Evolutionary conservation across 192 early-diverging fungal genomes (phyloP), one percentile per base, ranked within the genome.

Genomic region (Backusella westeae): DNA sequence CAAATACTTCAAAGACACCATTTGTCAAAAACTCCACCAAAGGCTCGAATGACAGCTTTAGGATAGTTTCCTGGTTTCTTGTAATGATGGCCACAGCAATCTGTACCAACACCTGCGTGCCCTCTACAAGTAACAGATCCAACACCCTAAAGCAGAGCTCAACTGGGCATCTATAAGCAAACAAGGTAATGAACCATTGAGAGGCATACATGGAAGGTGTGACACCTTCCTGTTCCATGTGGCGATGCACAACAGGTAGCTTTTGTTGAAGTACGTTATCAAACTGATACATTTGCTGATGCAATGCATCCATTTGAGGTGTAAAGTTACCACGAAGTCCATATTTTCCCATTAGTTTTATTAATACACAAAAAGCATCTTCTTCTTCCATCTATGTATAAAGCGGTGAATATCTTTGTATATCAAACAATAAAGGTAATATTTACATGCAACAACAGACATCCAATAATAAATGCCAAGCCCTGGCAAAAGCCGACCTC

Each of bases 401-500:
- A 35, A 46, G 23, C 17, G 69, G 9, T 65, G 6, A 65, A 4
- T 29, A 56, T 4, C 3, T n/a, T 35, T 63, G 17, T 69, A 2
- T 42, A 8, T 38, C 17, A 35, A 12, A 53, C 12, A 26, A 29
- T 38, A 9, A 41, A 14, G 10, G 21, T 26, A 84, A 84, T 32
- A 32, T 39, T 86, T 88, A 93, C 95, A 84, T 97, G 94, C 32
- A 97, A 78, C 67, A 99, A 83, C 79, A 99, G 72, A 7, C 96
- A 93, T 0, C 95, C 98, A 21, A 96, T 94, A 29, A 99, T 86
- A 85, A 99, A 99, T 1, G 95, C 90, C 38, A 99, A 88, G 6
- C 98, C 98, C 85, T 99, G 98, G 78, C 98, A 99, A 87, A 99
- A 99, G 8, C 98, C 98, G 63, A 99, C 93, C 70, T 99, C 95